A percentile compares a stretch with the other conserved stretches of the same genome.
These are phyloP conservation scores for Monilinia fructicola DNA, from an alignment of 2,329 filamentous ascomycete species.

Conservation along the genomic window DNA sequence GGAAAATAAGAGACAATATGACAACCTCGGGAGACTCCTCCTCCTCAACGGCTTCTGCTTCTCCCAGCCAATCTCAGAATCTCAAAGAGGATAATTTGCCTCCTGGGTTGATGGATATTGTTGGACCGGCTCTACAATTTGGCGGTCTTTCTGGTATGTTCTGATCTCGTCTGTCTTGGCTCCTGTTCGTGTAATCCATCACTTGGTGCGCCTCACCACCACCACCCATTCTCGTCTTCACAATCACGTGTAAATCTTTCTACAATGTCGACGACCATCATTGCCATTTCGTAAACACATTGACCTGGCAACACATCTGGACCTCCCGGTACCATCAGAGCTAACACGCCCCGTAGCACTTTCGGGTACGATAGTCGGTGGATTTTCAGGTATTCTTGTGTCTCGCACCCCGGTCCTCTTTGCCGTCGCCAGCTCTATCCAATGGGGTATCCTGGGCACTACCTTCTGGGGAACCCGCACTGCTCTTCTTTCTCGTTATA, in stretches of 20 bases:
- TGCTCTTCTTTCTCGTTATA: slow-evolving; percentile 49
- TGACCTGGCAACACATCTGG: no score
- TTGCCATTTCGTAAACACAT: background rate
- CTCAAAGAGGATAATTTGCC: slow-evolving; percentile 39
- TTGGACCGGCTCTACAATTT: slow-evolving; percentile 56
- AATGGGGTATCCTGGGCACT: slow-evolving; percentile 77
- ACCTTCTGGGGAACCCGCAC: slow-evolving; percentile 65
- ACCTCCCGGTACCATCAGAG: background rate
- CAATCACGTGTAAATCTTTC: background rate
- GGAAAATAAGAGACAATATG: slow-evolving; percentile 37
- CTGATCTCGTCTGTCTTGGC: slow-evolving; percentile 5
- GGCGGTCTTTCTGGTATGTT: slow-evolving; percentile 58
- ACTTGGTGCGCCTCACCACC: background rate
- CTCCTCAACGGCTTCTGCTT: background rate
- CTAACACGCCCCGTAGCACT: slow-evolving; percentile 12
- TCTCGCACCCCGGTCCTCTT: slow-evolving; percentile 68
- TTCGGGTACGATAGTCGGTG: slow-evolving; percentile 63
- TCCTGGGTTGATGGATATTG: slow-evolving; percentile 47
- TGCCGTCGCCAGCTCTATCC: slow-evolving; percentile 68
- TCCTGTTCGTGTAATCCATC: background rate
- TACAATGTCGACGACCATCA: background rate
- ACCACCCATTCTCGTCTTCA: background rate
- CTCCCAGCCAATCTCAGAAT: slow-evolving; percentile 3
- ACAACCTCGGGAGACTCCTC: slow-evolving; percentile 14
- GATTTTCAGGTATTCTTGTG: slow-evolving; percentile 69